Base-by-base conservation (phyloP, 2,329 filamentous ascomycete species). In the Apiospora marii region DNA sequence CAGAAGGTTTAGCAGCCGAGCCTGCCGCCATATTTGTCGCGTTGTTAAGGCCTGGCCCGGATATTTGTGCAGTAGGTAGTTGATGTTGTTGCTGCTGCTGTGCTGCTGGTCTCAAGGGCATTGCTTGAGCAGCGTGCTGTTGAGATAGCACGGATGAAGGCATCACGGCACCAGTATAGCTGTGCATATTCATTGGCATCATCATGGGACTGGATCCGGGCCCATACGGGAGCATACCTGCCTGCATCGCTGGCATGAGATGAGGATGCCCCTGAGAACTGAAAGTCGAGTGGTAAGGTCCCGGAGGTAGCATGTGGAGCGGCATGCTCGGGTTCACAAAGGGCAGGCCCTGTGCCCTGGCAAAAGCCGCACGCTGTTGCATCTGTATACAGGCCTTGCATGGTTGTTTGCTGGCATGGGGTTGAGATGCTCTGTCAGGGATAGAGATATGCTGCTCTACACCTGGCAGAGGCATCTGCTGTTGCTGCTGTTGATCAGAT, bases 311-410 rank as follows among this genome's bases (percentile, higher is more conserved):
- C 67, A 68, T 68, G 67, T 75, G 76, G 13, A 22, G 64, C 16
- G 74, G 73, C 43, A 78, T 68, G 67, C 71, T 70, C 49, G 74
- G 72, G 53, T 78, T 76, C 49, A 79, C 72, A 64, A 78, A 73
- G n/a, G 79, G 76, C 37, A 78, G 43, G 14, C 76, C 78, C 61
- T 78, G 80, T 41, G 74, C 46, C 71, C 78, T 77, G 30, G 77
- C 74, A 67, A 79, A 37, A 64, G 77, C 74, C 48, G 76, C 76
- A 46, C 79, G 80, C 43, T 81, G 79, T 68, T 78, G 78, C 69
- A 81, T 72, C 51, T 76, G 78, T 7, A 75, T 71, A 64, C 81
- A 82, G 5, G 78, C 70, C 24, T 78, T 76, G 51, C 81, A 82
- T 30, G 78, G 76, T 14, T 76, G 76, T 61, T 79, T 81, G n/a